Evolutionary conservation across 1,284 basidiomycete species (phyloP), one percentile per base, ranked within the genome.

Genomic region (Golubevia pallescens): DNA sequence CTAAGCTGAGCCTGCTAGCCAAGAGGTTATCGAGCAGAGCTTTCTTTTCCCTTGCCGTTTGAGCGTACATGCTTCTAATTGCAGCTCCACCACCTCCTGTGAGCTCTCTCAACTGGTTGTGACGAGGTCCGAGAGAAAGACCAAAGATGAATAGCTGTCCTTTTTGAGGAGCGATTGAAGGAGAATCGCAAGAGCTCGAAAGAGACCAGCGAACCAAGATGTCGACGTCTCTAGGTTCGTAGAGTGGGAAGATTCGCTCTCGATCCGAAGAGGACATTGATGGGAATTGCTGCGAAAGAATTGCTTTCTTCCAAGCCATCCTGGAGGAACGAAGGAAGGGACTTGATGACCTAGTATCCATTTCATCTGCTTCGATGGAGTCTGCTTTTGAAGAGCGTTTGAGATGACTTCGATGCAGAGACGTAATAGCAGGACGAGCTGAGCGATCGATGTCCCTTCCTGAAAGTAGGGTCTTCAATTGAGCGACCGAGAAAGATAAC

Each of bases 21-120:
- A 65, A 48, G 1, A 84, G 54, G 32, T 69, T 69, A 1, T 51
- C 20, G n/a, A 75, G 62, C 20, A 80, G 23, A 8, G 59, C 65
- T 8, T 66, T 63, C 28, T 69, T 67, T 24, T 78, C 74, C 32
- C 62, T 61, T 0, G 67, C 61, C 34, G 80, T 78, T 62, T 79
- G 65, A 14, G 67, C 76, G 67, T 81, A 83, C 58, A 83, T 62
- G 60, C 70, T 75, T 2, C 77, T 57, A 2, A 71, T 57, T 60
- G 58, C 21, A 57, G 24, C 2, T 56, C 55, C 3, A 38, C 58
- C 3, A 32, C 32, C 16, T 52, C 28, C 24, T 21, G 19, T 13
- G 23, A 23, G 24, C 56, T 16, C 53, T 38, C 19, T 61, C 16
- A 77, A 58, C 2, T 28, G 55, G 23, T 71, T 71, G 6, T 65